Percentiles rank a stretch among this genome's conserved stretches.
Evolutionary conservation across 1,139 yeast species (phyloP).

Genomic region (Tardiomyces blankii): DNA sequence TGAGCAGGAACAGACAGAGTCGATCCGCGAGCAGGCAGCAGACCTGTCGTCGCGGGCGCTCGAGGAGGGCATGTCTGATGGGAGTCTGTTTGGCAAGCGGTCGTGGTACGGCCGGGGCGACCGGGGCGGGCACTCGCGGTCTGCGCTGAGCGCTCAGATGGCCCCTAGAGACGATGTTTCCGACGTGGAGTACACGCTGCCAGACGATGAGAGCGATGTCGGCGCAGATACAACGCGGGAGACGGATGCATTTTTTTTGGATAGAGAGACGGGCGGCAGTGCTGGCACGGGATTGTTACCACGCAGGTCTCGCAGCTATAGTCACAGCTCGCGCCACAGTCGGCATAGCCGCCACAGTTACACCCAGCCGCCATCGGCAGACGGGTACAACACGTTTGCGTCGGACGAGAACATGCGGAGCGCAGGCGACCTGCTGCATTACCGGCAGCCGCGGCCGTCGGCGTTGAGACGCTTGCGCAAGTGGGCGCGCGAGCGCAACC

Average conservation of each 20-base stretch:
- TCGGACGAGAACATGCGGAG: not conserved
- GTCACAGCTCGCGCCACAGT: not conserved
- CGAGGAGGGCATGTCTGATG: slow-evolving; percentile 25
- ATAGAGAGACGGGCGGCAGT: too few species aligned
- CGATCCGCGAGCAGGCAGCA: slow-evolving; percentile 56
- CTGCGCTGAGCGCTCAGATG: not conserved
- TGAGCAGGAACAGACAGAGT: slow-evolving; percentile 8
- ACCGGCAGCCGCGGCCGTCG: not conserved
- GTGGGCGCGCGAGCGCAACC: slow-evolving; percentile 2
- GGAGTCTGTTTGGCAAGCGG: not conserved
- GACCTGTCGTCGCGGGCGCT: slow-evolving; percentile 50
- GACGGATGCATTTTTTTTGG: too few species aligned
- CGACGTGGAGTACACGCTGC: not conserved
- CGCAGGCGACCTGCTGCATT: not conserved
- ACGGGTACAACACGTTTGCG: not conserved
- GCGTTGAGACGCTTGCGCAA: not conserved
- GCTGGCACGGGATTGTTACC: too few species aligned
- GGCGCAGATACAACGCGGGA: not conserved
- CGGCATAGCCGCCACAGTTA: not conserved
- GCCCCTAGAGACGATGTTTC: not conserved
- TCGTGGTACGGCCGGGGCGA: not conserved
- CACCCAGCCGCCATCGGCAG: too few species aligned
- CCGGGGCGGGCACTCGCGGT: not conserved
- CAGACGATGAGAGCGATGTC: not conserved
- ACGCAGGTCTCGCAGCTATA: too few species aligned